Conservation (phyloP, 768 basidiomycete genomes). For the Xerocomellus amylosporus region DNA sequence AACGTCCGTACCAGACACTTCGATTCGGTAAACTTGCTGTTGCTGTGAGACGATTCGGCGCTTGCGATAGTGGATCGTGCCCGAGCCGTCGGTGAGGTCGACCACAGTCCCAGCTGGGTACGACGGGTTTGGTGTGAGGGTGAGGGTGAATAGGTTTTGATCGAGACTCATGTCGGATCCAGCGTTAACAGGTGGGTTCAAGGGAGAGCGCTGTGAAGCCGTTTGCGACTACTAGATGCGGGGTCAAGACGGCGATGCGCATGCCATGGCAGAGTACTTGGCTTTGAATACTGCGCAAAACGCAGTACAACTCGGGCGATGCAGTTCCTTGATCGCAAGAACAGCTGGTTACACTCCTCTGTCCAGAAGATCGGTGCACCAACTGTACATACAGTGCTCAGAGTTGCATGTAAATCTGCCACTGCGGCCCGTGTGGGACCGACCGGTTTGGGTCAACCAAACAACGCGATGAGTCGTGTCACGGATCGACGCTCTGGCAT, state of each 20-base stretch:
- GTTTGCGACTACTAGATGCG: background rate
- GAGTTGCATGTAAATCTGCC: too few relatives aligned
- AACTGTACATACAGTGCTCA: too few relatives aligned
- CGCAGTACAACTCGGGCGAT: too few relatives aligned
- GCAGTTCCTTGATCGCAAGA: too few relatives aligned
- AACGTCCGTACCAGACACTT: conserved; percentile 68
- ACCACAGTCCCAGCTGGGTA: conserved; percentile 50
- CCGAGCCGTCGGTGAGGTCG: conserved; percentile 67
- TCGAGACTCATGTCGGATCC: conserved; percentile 66
- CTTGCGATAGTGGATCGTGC: conserved; percentile 69
- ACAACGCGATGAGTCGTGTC: too few relatives aligned
- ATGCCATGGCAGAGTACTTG: background rate
- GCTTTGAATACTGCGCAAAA: too few relatives aligned
- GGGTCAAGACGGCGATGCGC: background rate
- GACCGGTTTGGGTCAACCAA: too few relatives aligned
- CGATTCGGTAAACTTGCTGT: conserved; percentile 52
- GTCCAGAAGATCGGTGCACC: too few relatives aligned
- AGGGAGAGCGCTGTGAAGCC: too few relatives aligned
- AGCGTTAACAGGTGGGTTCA: background rate
- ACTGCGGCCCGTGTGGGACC: too few relatives aligned
- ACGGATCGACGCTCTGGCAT: too few relatives aligned
- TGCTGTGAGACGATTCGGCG: conserved; percentile 48
- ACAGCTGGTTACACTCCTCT: too few relatives aligned
- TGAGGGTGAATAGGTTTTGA: conserved; percentile 81
- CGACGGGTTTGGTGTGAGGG: conserved; percentile 56